Base-by-base conservation (phyloP, 2,329 filamentous ascomycete genomes). In the Neofusicoccum kwambonambiense region DNA sequence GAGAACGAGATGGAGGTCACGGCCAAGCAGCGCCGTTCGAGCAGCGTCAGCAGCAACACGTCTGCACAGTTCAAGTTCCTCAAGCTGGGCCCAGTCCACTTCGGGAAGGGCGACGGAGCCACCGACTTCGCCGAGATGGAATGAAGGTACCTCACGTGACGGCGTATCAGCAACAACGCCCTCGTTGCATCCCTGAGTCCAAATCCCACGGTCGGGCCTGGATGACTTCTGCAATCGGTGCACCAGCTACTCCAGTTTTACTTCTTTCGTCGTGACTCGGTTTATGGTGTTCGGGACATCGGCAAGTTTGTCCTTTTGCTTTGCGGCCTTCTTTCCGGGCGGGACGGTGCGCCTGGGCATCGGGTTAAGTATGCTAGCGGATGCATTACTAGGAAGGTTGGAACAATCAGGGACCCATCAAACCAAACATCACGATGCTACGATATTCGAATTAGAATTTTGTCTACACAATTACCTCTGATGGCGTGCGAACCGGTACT, bases 41-140 rank as follows among this genome's bases (percentile, higher is more conserved):
- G 84, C 65, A 85, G 83, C 74, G 74, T 82, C 68, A 85, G 82
- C 79, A 84, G 81, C 68, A 61, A 8, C 64, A 27, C 58, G 3
- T 70, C 70, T 67, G 74, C 79, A 67, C 77, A 79, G 69, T 60
- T 64, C 39, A 81, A 82, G 65, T 84, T 89, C 75, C 82, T 89
- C 69, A 88, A 87, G 80, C 84, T 89, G 65, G 84, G 85, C 27
- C 86, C 86, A 39, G 86, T 89, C 66, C 85, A 88, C 82, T 87
- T 81, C 76, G 87, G 87, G 69, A 86, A 78, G 22, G 85, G 81
- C 67, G 84, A 83, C 64, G 79, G 85, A 79, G 82, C 85, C 78
- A 80, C 78, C 51, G 86, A 88, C 79, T 87, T 73, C 65, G 71
- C 72, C 58, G 70, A 74, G 19, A 17, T 42, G 19, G 66, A 67